Evolutionary conservation across 352 stramenopile species (phyloP).

Genomic region (Elongisporangium senticosum): DNA sequence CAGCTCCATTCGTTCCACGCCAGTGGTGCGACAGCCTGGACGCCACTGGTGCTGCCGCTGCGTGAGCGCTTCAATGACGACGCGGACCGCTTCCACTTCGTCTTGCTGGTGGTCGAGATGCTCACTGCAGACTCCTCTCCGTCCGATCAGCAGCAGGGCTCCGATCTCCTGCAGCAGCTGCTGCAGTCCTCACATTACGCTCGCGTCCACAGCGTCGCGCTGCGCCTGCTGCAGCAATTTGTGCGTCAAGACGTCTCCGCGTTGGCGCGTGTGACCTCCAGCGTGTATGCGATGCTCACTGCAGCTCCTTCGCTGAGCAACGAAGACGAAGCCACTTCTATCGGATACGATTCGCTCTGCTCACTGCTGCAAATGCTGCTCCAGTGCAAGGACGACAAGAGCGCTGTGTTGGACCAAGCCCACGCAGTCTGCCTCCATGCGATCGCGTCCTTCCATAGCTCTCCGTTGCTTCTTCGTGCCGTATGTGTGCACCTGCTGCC

Average conservation of each 20-base stretch:
- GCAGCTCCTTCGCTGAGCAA: neutral
- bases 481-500: conserved; percentile 46
- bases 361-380: conserved; percentile 36
- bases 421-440: conserved; percentile 33
- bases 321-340: conserved; percentile 1
- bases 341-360: conserved; percentile 47
- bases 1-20: conserved; percentile 20
- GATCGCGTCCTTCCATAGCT: conserved; percentile 26
- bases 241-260: conserved; percentile 6
- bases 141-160: conserved; percentile 5
- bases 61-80: conserved; percentile 12
- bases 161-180: conserved; percentile 25
- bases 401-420: conserved; percentile 8
- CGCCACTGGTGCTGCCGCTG: conserved; percentile 39
- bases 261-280: neutral
- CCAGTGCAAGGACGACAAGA: conserved; percentile 8
- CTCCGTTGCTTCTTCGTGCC: conserved; percentile 40
- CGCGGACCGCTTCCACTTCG: conserved; percentile 30
- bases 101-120: conserved; percentile 26
- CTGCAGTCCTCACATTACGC: conserved; percentile 16
- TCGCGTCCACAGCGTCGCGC: conserved; percentile 20
- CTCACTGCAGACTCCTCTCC: conserved; percentile 3
- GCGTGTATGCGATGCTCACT: conserved; percentile 3
- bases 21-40: conserved; percentile 4
- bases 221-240: conserved; percentile 22